Evolutionary conservation across 2,329 filamentous ascomycete species (phyloP), one percentile per base, ranked within the genome.

Genomic region (Neonectria sp.): DNA sequence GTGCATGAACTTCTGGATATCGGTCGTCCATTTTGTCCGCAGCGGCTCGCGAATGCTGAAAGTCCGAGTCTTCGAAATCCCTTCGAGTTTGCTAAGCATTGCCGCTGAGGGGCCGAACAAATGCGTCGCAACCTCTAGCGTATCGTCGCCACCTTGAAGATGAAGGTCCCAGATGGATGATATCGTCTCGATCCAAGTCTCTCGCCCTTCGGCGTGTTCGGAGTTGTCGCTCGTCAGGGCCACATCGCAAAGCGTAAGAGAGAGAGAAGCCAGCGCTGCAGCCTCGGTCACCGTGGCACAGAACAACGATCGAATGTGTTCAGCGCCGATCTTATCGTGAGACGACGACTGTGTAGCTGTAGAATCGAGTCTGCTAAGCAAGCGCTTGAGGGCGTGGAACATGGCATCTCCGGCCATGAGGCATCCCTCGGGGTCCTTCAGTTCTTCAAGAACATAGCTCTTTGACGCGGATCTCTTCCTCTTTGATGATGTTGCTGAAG

Each of bases 261-360:
- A 78, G 2, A 84, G 84, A 2, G 82, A 82, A 15, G 85, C 77
- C 6, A 88, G 77, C 4, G 80, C 77, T 15, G 85, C 80, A 7
- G 84, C 82, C 21, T 89, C 88, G 9, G 80, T 68, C 0, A 84
- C 83, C 1, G 87, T 80, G 0, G 82, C 82, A 61, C 82, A 85
- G 74, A 90, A 90, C 7, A 90, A 80, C 4, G 88, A 87, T 70
- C 85, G 86, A 72, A 90, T 83, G 68, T 90, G 88, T 73, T 90
- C 87, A 2, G 85, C 85, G 17, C 88, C 88, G 71, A 89, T 88
- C 59, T 77, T 82, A 71, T 84, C 81, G 67, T 83, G 83, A 13
- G 82, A 80, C 11, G 82, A 80, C 11, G 80, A 80, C 27, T 77
- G 75, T 3, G 71, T 75, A 5, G 75, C 71, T 8, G 76, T 75